Conservation (phyloP, 768 basidiomycete genomes). For the Calocybe indica region DNA sequence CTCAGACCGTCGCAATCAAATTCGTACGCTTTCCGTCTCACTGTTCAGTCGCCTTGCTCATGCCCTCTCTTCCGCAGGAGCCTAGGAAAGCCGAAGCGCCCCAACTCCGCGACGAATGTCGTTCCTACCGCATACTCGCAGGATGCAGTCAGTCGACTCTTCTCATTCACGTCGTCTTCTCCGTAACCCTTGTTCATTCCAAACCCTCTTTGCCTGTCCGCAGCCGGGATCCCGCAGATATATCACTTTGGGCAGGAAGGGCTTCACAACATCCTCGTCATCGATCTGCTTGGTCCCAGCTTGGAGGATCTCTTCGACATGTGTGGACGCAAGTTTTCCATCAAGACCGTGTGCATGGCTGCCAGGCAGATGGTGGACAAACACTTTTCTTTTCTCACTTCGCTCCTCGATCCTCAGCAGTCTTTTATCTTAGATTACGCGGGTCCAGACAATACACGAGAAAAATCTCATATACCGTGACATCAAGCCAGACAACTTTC, state of each 20-base stretch:
- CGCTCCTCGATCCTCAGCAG: constrained; percentile 2
- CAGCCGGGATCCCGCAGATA: constrained; percentile 97
- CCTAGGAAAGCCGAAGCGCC: constrained; percentile 94
- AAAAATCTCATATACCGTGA: constrained; percentile 99
- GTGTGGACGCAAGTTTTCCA: constrained; percentile 95
- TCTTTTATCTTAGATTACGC: constrained; percentile 57
- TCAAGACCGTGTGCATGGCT: constrained; percentile 99
- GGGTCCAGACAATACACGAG: constrained; percentile 98
- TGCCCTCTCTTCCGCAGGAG: constrained; percentile 45
- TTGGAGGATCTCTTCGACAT: constrained; percentile 98
- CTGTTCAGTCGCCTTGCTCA: constrained; percentile 6
- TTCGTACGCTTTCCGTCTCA: constrained; percentile 66
- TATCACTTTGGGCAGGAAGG: constrained; percentile 99
- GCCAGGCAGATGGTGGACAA: constrained; percentile 87
- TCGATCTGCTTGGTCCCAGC: constrained; percentile 94
- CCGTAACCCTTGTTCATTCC: constrained; percentile 10
- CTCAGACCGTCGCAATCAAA: constrained; percentile 98
- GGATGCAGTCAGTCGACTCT: constrained; percentile 70
- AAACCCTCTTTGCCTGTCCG: constrained; percentile 12
- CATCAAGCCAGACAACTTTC: constrained; percentile 99
- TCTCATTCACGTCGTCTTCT: constrained; percentile 3
- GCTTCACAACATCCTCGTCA: constrained; percentile 96
- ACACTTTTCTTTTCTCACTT: constrained; percentile 1
- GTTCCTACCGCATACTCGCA: constrained; percentile 87
- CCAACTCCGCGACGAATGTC: constrained; percentile 96